These are phyloP conservation scores for Polychaeton citri DNA, from an alignment of 2,329 filamentous ascomycete species.

Conservation along the genomic window DNA sequence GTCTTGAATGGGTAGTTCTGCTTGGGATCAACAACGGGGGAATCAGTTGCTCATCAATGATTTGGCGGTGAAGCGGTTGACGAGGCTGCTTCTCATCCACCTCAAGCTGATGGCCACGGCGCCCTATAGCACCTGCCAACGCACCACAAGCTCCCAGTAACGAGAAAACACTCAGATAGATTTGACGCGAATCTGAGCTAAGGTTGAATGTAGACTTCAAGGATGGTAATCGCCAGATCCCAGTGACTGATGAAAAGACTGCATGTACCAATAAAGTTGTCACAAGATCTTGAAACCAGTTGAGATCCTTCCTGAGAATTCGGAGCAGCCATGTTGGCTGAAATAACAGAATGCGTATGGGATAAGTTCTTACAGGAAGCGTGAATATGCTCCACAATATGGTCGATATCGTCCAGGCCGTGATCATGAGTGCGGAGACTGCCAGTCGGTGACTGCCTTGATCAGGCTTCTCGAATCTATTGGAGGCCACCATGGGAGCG, in stretches of 20 bases:
- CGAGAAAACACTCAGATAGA: constrained; percentile 15
- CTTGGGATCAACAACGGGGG: constrained; percentile 50
- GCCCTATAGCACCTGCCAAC: constrained; percentile 16
- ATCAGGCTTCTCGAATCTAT: too few species aligned
- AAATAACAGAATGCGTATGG: constrained; percentile 15
- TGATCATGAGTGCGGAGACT: constrained; percentile 9
- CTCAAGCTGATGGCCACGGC: constrained; percentile 13
- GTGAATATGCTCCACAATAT: constrained; percentile 20
- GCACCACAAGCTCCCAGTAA: constrained; percentile 16
- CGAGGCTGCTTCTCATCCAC: constrained; percentile 4
- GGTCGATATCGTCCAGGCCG: constrained; percentile 14
- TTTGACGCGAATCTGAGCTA: constrained; percentile 7
- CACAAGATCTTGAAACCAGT: constrained; percentile 15
- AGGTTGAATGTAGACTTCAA: constrained; percentile 4
- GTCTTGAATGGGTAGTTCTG: constrained; percentile 48
- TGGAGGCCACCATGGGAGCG: too few species aligned
- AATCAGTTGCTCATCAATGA: constrained; percentile 10
- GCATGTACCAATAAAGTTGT: constrained; percentile 12
- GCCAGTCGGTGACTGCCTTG: too few species aligned
- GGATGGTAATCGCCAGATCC: constrained; percentile 11
- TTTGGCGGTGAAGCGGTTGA: constrained; percentile 1
- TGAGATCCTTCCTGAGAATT: constrained; percentile 8
- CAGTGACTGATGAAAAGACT: constrained; percentile 11
- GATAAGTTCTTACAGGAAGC: constrained; percentile 16
- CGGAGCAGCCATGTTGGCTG: constrained; percentile 18